Conservation (phyloP, 176 grass and related monocot species). For the Luzula sylvatica region DNA sequence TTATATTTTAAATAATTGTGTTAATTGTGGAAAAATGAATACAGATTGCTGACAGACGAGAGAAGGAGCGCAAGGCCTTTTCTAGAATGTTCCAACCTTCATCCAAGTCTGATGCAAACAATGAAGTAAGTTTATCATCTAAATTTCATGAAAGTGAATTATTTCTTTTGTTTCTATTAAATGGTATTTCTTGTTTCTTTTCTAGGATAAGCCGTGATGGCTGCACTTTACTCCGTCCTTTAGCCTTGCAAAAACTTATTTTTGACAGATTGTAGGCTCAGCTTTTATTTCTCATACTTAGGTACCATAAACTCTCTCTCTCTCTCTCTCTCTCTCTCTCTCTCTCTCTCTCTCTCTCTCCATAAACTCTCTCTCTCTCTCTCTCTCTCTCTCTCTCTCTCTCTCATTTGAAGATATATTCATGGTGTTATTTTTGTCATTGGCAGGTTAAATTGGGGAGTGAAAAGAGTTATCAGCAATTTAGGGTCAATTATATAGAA, state of each 20-base stretch:
- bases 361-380: no score
- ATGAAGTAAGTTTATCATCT: conserved; percentile 27
- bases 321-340: neutral
- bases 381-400: neutral
- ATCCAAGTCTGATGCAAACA: conserved; percentile 42
- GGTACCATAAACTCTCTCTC: neutral
- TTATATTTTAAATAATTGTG: conserved; percentile 1
- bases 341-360: neutral
- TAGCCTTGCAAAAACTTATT: conserved; percentile 14
- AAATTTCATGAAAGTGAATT: no score
- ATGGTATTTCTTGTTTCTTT: neutral
- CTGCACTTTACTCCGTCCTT: conserved; percentile 8
- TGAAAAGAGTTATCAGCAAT: neutral
- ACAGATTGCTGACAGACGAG: conserved; percentile 60
- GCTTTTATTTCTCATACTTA: conserved; percentile 15
- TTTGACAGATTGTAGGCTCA: conserved; percentile 13
- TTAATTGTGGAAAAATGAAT: neutral
- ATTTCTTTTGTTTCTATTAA: neutral
- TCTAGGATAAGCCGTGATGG: conserved; percentile 12
- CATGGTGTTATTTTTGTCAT: neutral
- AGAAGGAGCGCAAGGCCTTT: conserved; percentile 67
- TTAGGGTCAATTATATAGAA: neutral
- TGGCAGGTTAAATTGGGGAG: conserved; percentile 21
- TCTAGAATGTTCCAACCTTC: conserved; percentile 78
- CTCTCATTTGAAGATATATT: neutral